Base-by-base conservation (phyloP, 2,329 filamentous ascomycete species). In the Aspergillus unguis region DNA sequence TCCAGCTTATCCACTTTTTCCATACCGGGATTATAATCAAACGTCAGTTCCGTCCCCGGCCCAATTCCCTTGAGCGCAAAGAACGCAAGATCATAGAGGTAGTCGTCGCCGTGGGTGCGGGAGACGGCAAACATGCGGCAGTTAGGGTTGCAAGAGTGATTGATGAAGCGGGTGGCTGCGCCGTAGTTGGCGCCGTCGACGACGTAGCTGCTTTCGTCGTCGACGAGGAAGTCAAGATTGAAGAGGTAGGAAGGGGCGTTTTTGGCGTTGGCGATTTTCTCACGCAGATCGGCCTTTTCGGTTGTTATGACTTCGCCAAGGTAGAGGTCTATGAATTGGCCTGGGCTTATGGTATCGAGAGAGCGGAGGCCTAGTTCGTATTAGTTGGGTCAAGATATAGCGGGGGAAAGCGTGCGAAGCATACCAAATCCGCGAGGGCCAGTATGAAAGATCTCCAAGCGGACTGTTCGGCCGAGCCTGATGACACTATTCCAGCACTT, bases 101-200 rank as follows among this genome's bases (percentile, higher is more conserved):
- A 63, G 0, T 65, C 53, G 32, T 77, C 75, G 1, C 60, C 67
- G 23, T 75, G 70, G 29, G 69, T 70, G 2, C 69, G 69, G 0
- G 72, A 72, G 0, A 76, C 75, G 0, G 74, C 64, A 26, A 77
- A 68, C 38, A 75, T 72, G 8, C 70, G 69, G 56, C 73, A 75
- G 46, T 78, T 79, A 0, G 75, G 75, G 23, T 73, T 71, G 62
- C 75, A 78, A 0, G 74, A 77, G 53, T 78, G 75, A 43, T 78
- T 78, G 58, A 77, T 76, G 51, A 77, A 78, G 0, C 75, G 68
- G 4, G 74, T 75, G 0, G 72, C 61, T 0, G 67, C 66, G 4
- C 75, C 75, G 41, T 73, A 72, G 27, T 69, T 71, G 38, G 68
- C 66, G 0, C 75, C 75, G 45, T 78, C 75, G 1, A 78, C 65